These are phyloP conservation scores for Leccinum subgranulosum DNA, from an alignment of 768 basidiomycete genomes.

Conservation along the genomic window DNA sequence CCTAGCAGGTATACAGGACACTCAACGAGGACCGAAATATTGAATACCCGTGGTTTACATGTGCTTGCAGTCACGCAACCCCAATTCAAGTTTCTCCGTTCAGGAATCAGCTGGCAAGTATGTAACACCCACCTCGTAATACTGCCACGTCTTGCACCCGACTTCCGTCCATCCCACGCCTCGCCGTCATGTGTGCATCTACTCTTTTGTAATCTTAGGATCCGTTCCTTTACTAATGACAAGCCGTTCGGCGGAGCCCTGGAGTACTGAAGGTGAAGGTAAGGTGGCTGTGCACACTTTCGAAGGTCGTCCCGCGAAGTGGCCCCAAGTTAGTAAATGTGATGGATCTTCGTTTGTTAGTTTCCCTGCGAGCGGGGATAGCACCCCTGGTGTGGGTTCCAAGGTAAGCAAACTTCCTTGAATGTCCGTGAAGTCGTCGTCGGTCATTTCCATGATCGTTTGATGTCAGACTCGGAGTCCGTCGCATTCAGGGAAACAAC, in stretches of 20 bases:
- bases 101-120: neutral
- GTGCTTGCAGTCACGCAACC: constrained; percentile 39
- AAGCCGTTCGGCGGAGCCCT: constrained; percentile 62
- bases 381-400: neutral
- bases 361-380: neutral
- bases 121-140: constrained; percentile 47
- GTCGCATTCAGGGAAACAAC: constrained; percentile 37
- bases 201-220: constrained; percentile 63
- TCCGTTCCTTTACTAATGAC: constrained; percentile 55
- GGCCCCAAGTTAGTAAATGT: neutral
- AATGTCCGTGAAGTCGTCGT: neutral
- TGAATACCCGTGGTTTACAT: constrained; percentile 33
- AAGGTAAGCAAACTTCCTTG: neutral
- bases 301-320: constrained; percentile 13
- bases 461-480: neutral
- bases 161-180: constrained; percentile 69
- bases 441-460: neutral
- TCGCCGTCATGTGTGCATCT: constrained; percentile 53
- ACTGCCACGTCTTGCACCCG: constrained; percentile 79
- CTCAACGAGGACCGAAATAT: constrained; percentile 55
- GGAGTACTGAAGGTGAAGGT: constrained; percentile 37
- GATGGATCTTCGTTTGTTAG: neutral
- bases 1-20: constrained; percentile 64
- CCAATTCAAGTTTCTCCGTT: neutral
- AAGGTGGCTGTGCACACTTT: constrained; percentile 48